phyloP scores from a whole-genome alignment of 2,329 filamentous ascomycete species.

The Trichoderma breve region DNA sequence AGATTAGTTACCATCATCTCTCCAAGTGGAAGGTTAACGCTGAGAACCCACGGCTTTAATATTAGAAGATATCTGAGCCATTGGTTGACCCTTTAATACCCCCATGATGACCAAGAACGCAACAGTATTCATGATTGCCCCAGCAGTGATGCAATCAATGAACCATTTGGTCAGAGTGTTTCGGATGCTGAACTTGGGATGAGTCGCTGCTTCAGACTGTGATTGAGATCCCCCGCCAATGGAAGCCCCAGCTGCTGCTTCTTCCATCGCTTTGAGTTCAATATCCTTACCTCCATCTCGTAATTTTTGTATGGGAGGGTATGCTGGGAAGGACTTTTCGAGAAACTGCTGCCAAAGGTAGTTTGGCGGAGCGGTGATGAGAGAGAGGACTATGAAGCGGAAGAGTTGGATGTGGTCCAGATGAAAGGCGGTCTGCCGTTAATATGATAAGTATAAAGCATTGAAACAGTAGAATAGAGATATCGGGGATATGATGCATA shows the following conservation, averaged over 20 bases:
- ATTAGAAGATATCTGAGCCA: slow-evolving; percentile 38
- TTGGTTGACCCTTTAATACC: slow-evolving; percentile 41
- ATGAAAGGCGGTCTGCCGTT: slow-evolving; percentile 35
- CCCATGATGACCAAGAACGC: slow-evolving; percentile 50
- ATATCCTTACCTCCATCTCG: slow-evolving; percentile 26
- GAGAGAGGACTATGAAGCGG: slow-evolving; percentile 53
- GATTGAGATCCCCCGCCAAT: background rate
- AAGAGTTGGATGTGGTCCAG: slow-evolving; percentile 49
- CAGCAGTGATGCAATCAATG: slow-evolving; percentile 48
- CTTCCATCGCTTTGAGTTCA: slow-evolving; percentile 31
- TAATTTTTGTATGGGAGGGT: slow-evolving; percentile 25
- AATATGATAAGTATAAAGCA: background rate
- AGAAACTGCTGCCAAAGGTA: slow-evolving; percentile 58
- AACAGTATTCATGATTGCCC: slow-evolving; percentile 46
- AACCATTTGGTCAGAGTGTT: slow-evolving; percentile 51
- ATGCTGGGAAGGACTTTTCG: slow-evolving; percentile 52
- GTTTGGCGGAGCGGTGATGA: slow-evolving; percentile 56
- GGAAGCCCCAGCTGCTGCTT: slow-evolving; percentile 19
- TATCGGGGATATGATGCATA: background rate
- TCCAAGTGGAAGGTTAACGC: background rate
- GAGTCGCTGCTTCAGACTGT: background rate
- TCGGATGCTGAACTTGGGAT: slow-evolving; percentile 37
- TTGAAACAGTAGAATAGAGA: background rate
- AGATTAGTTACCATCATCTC: background rate
- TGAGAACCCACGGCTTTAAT: slow-evolving; percentile 34